A percentile compares a stretch with the other conserved stretches of the same genome.
Evolutionary conservation across 345 rosid genomes (phyloP).

Genomic region (Arabis alpina): DNA sequence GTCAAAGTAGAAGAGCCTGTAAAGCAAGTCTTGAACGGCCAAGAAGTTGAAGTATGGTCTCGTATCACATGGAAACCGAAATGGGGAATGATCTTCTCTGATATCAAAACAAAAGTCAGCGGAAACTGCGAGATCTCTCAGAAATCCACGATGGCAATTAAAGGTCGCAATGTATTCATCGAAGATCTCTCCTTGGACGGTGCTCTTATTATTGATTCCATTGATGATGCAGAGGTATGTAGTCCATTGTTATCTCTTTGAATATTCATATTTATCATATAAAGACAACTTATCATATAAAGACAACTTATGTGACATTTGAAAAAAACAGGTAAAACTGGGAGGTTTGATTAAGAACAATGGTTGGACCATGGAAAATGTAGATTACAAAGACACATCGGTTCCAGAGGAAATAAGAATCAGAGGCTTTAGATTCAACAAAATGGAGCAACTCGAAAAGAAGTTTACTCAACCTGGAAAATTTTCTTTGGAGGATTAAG

Average conservation of each 20-base stretch:
- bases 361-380: conserved; percentile 77
- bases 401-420: conserved; percentile 76
- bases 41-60: conserved; percentile 96
- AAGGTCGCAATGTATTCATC: conserved; percentile 59
- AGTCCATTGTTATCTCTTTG: conserved; percentile 14
- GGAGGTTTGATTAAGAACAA: conserved; percentile 73
- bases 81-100: conserved; percentile 85
- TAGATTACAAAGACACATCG: conserved; percentile 71
- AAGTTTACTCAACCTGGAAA: conserved; percentile 59
- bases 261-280: background rate
- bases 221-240: conserved; percentile 82
- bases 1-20: conserved; percentile 72
- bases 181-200: conserved; percentile 81
- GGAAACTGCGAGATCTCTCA: conserved; percentile 70
- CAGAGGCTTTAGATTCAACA: conserved; percentile 79
- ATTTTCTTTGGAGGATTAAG: conserved; percentile 35
- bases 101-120: conserved; percentile 64
- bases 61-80: conserved; percentile 82
- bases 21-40: conserved; percentile 68
- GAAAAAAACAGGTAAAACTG: conserved; percentile 58
- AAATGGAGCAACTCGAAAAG: conserved; percentile 70
- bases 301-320: conserved; percentile 19
- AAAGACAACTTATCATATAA: conserved; percentile 11
- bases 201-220: conserved; percentile 66
- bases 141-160: conserved; percentile 72